A percentile compares a stretch with the other conserved stretches of the same genome.
Evolutionary conservation across 2,329 filamentous ascomycete species (phyloP).

Genomic region (Nemania abortiva): DNA sequence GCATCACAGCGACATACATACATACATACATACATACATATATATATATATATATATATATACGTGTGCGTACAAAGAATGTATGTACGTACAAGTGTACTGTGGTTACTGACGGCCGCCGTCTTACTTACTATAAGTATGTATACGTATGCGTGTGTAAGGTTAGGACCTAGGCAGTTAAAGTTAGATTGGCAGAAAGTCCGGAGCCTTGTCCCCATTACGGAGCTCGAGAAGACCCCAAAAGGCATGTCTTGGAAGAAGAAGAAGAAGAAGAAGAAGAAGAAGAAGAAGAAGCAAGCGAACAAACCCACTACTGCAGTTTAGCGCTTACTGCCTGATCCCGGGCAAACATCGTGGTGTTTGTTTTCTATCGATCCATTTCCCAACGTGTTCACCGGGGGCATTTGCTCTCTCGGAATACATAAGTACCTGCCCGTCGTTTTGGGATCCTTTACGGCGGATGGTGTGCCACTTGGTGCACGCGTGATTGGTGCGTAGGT

Average conservation of each 20-base stretch:
- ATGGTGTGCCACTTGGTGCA: not conserved
- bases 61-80: too few species aligned
- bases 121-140: too few species aligned
- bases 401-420: slow-evolving; percentile 1
- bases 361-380: slow-evolving; percentile 9
- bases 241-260: slow-evolving; percentile 11
- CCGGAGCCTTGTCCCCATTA: slow-evolving; percentile 15
- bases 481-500: not conserved
- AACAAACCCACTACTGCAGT: not conserved
- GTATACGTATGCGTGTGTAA: too few species aligned
- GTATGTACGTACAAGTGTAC: too few species aligned
- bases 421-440: not conserved
- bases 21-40: too few species aligned
- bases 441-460: not conserved
- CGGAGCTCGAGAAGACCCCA: slow-evolving; percentile 10
- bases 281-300: too few species aligned
- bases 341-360: slow-evolving; percentile 1
- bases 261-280: too few species aligned
- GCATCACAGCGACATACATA: too few species aligned
- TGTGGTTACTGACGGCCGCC: too few species aligned
- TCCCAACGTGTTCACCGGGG: not conserved
- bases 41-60: too few species aligned
- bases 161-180: too few species aligned
- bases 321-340: slow-evolving; percentile 21
- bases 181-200: slow-evolving; percentile 18